Evolutionary conservation across 2,329 filamentous ascomycete genomes (phyloP).

Genomic region (Monilinia vaccinii-corymbosi): DNA sequence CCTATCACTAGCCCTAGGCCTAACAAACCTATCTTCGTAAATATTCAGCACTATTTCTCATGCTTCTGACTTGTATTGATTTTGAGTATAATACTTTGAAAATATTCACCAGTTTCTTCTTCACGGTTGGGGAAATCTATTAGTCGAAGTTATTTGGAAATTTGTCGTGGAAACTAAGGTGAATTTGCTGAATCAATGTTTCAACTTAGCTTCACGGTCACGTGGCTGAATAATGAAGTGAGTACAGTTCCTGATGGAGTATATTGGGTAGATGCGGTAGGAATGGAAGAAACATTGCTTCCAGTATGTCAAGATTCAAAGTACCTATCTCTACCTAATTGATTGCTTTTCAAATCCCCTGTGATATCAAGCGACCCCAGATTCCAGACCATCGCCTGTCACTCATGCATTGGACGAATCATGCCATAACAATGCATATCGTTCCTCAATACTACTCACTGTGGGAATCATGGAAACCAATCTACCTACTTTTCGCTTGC

Average conservation of each 20-base stretch:
- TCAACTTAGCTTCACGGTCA: background rate
- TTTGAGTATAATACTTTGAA: background rate
- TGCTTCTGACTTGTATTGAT: background rate
- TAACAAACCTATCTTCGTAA: constrained; percentile 1
- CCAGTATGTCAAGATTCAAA: background rate
- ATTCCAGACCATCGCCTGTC: background rate
- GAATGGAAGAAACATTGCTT: background rate
- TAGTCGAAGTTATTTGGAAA: background rate
- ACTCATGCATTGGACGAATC: background rate
- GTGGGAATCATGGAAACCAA: constrained; percentile 9
- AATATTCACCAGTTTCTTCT: background rate
- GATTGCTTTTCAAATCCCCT: background rate
- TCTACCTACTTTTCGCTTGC: constrained; percentile 9
- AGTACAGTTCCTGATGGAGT: background rate
- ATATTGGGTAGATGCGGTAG: background rate
- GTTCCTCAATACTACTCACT: constrained; percentile 6
- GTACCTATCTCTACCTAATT: background rate
- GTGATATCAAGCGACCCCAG: background rate
- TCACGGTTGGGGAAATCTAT: background rate
- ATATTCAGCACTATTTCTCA: background rate
- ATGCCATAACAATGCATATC: background rate
- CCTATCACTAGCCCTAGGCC: constrained; percentile 7
- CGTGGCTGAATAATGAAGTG: background rate
- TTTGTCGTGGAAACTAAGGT: background rate
- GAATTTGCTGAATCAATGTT: background rate